Base-by-base conservation (phyloP, 2,329 filamentous ascomycete genomes). In the Thelonectria olida region DNA sequence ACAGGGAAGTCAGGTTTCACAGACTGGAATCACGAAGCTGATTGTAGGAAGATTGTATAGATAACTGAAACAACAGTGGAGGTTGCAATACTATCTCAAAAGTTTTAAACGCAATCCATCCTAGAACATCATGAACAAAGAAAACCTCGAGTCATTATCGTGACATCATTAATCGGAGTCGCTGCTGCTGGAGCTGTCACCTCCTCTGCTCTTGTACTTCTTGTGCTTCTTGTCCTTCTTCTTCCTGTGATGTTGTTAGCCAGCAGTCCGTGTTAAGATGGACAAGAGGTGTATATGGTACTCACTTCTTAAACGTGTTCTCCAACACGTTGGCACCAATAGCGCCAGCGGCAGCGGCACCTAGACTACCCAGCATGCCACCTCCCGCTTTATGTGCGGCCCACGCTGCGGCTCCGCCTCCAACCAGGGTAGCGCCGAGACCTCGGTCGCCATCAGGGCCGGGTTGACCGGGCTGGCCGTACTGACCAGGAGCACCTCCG, bases 291-390 rank as follows among this genome's bases (percentile, higher is more conserved):
- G n/a, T n/a, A n/a, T n/a, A n/a, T n/a, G 42, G 3, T 45, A 27
- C 61, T 61, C 38, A 63, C 73, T 71, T 70, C 69, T 78, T 77
- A 53, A 79, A 67, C 63, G 74, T 76, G 71, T 82, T 72, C 74
- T 83, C 82, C 7, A 86, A 62, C 36, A 82, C 67, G 61, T 86
- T 86, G 1, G 85, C 85, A 4, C 81, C 83, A n/a, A 87, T 78
- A 1, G 85, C 84, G 31, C 85, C 85, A 15, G 80, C 82, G 1
- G 84, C 77, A 0, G 81, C 78, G 10, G 83, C 84, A 7, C 80
- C 83, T 2, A 86, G 69, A 2, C 82, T 84, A 20, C 82, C 82
- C 23, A 87, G 70, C 34, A 81, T 63, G 17, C 85, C 84, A 25
- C 82, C 82, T 12, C 85, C 85, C 19, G 84, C 74, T 65, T 84